Percentiles rank a stretch among this genome's conserved stretches.
Conservation (phyloP, 495 filamentous ascomycete genomes). For the Rhizodiscina lignyota region DNA sequence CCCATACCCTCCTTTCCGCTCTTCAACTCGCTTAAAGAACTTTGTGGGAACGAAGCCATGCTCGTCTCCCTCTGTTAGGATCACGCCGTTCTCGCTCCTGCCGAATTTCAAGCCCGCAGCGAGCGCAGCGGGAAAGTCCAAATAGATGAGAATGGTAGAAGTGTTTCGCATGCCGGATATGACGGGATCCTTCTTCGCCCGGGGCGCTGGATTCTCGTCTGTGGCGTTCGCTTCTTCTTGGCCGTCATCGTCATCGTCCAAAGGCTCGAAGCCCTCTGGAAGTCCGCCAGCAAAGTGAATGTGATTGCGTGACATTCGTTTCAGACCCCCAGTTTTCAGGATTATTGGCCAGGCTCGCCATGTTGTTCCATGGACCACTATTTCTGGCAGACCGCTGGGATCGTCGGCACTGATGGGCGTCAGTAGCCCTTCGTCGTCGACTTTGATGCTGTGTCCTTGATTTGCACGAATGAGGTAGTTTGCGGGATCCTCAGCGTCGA, state of each 20-base stretch:
- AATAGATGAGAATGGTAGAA: constrained; percentile 62
- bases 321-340: constrained; percentile 53
- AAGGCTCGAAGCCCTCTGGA: constrained; percentile 25
- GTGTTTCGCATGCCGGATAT: constrained; percentile 75
- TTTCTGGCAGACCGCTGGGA: constrained; percentile 32
- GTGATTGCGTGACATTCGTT: constrained; percentile 65
- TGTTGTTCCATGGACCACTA: constrained; percentile 78
- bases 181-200: too few species aligned
- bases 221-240: constrained; percentile 1
- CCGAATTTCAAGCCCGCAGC: constrained; percentile 60
- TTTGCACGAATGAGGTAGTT: constrained; percentile 85
- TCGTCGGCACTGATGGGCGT: constrained; percentile 31
- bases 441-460: constrained; percentile 67
- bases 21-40: constrained; percentile 22
- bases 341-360: constrained; percentile 60
- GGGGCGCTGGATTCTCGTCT: constrained; percentile 4
- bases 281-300: constrained; percentile 70
- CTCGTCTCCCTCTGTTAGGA: constrained; percentile 20
- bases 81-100: constrained; percentile 66
- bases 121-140: constrained; percentile 53
- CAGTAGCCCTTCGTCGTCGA: constrained; percentile 54
- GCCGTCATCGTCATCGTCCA: constrained; percentile 13
- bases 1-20: constrained; percentile 10
- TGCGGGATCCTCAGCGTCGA: constrained; percentile 27
- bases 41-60: constrained; percentile 15